Base-by-base conservation (phyloP, 352 stramenopile genomes). In the Pythium sukuiense region DNA sequence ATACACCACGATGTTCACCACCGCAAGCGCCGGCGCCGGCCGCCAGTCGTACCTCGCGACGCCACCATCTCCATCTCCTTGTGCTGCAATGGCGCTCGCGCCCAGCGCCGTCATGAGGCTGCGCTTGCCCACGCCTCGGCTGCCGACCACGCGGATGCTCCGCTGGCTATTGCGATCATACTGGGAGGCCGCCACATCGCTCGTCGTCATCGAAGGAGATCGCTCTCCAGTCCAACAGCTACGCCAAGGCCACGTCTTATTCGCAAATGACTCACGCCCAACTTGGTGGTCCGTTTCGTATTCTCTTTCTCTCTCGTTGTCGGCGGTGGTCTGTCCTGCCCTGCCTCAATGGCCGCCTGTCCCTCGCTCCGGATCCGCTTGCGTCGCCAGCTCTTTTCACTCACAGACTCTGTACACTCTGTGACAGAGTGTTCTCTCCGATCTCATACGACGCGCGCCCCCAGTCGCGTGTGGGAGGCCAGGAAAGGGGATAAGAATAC, bases 101-200 rank as follows among this genome's bases (percentile, higher is more conserved):
- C 81, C 81, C 8, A 92, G 67, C 9, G 83, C 83, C 55, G 67
- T 54, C 50, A 77, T 76, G 32, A 92, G 76, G 55, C 72, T 81
- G 30, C 59, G 69, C 72, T 90, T 90, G 49, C 81, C 78, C 16
- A 79, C 74, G 35, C 70, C 72, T 11, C 60, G 54, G 16, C 63
- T 65, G 3, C 83, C 83, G 0, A 89, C 73, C 27, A 90, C 70
- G 39, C 67, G 69, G 13, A 73, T 18, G 16, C 59, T 30, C 24
- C 27, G 37, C 20, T 53, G 24, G 8, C 16, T 12, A 14, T 30
- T 4, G 8, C 20, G 45, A 29, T 52, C 11, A 20, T 48, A 35
- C 48, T 30, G 59, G 11, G 35, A 13, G 8, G 33, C 20, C 6
- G 27, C 45, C 20, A 37, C 48, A 43, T 64, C 48, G 59, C 49